These are phyloP conservation scores for Sporothrix luriei DNA, from an alignment of 2,329 filamentous ascomycete species.

Conservation along the genomic window DNA sequence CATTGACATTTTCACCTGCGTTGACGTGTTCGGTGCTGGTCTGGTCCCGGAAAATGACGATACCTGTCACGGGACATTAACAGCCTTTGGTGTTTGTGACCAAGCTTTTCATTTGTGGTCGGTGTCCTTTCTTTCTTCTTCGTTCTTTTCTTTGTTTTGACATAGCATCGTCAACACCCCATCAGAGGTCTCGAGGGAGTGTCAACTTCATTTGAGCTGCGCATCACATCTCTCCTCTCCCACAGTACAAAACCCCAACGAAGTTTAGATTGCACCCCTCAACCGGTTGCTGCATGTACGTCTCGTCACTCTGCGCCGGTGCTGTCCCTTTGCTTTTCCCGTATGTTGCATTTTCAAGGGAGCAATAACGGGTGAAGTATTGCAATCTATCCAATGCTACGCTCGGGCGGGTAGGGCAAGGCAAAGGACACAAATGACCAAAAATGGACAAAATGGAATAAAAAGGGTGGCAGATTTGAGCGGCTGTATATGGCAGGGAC, in stretches of 20 bases:
- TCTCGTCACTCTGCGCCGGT: too few relatives aligned
- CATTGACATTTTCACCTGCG: not conserved
- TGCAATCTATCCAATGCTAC: slow-evolving; percentile 8
- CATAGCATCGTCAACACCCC: not conserved
- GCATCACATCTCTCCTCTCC: not conserved
- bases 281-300: too few relatives aligned
- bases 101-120: not conserved
- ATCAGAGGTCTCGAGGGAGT: too few relatives aligned
- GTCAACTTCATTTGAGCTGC: not conserved
- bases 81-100: not conserved
- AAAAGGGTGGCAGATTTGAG: not conserved
- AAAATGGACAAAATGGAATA: not conserved
- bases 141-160: too few relatives aligned
- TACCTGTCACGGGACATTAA: not conserved
- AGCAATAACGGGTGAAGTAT: slow-evolving; percentile 19
- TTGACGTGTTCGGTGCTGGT: not conserved
- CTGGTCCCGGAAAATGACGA: not conserved
- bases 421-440: too few relatives aligned
- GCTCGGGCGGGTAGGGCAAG: slow-evolving; percentile 23
- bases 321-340: not conserved
- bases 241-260: too few relatives aligned
- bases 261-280: not conserved
- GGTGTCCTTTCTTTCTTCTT: too few relatives aligned
- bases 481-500: slow-evolving; percentile 9
- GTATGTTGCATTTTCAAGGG: not conserved